Evolutionary conservation across 176 grass and related monocot genomes (phyloP).

Genomic region (Triticum monococcum): DNA sequence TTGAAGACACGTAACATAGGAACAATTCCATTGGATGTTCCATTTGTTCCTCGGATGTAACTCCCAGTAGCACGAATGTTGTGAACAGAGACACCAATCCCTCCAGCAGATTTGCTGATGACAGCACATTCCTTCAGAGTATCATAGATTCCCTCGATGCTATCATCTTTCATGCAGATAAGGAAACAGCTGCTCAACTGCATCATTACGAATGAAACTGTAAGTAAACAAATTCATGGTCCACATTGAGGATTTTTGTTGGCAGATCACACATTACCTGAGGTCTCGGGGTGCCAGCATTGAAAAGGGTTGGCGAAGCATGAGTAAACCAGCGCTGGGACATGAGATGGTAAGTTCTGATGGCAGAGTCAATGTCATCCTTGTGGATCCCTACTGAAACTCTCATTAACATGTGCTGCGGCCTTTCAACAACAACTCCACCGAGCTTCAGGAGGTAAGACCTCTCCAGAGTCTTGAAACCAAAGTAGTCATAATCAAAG

Average conservation of each 20-base stretch:
- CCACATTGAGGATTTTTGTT: not conserved
- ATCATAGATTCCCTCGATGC: slow-evolving; percentile 97
- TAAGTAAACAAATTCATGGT: slow-evolving; percentile 1
- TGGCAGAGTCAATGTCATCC: slow-evolving; percentile 77
- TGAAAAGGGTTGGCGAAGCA: slow-evolving; percentile 90
- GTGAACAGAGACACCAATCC: slow-evolving; percentile 93
- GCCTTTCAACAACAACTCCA: slow-evolving; percentile 71
- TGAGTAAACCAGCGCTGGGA: slow-evolving; percentile 98
- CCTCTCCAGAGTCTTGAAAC: slow-evolving; percentile 95
- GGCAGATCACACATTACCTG: slow-evolving; percentile 46
- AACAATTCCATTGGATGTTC: slow-evolving; percentile 88
- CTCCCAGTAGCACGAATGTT: slow-evolving; percentile 85
- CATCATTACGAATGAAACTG: not conserved
- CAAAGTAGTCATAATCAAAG: slow-evolving; percentile 96
- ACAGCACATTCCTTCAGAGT: slow-evolving; percentile 93
- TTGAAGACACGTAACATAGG: slow-evolving; percentile 97
- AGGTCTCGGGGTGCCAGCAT: slow-evolving; percentile 84
- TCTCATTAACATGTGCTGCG: slow-evolving; percentile 96
- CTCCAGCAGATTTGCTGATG: slow-evolving; percentile 95
- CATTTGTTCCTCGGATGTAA: slow-evolving; percentile 92
- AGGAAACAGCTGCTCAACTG: slow-evolving; percentile 97
- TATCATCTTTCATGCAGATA: slow-evolving; percentile 97
- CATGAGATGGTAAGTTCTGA: slow-evolving; percentile 89
- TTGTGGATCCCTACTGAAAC: slow-evolving; percentile 97
- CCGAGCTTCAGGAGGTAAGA: slow-evolving; percentile 86